phyloP scores from a whole-genome alignment of 345 rosid genomes.

The Eucalyptus polyanthemos region DNA sequence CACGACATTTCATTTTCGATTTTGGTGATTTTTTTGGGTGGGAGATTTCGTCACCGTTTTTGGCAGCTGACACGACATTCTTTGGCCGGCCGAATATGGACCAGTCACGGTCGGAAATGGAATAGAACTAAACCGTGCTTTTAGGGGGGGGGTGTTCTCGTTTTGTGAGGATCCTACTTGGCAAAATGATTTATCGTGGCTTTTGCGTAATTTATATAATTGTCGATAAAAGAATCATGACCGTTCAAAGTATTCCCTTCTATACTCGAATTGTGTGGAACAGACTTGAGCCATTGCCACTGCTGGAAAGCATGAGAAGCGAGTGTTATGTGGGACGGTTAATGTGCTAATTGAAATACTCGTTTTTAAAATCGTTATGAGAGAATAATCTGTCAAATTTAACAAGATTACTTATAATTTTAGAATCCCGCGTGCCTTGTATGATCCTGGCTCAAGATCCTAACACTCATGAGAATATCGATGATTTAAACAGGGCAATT shows the following conservation, averaged over 20 bases:
- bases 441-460: background rate
- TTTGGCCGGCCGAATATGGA: background rate
- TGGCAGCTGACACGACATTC: background rate
- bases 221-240: fast-evolving
- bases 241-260: background rate
- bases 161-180: background rate
- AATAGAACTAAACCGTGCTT: background rate
- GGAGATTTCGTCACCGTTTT: background rate
- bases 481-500: background rate
- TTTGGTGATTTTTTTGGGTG: background rate
- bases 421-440: background rate
- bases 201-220: fast-evolving
- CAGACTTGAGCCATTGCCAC: background rate
- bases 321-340: background rate
- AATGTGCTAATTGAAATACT: fast-evolving
- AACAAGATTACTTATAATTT: fast-evolving
- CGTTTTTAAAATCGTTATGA: fast-evolving
- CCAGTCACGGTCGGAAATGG: background rate
- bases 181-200: background rate
- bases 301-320: background rate
- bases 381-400: fast-evolving
- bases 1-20: background rate
- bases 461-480: background rate
- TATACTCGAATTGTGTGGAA: background rate
- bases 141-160: too few relatives aligned